phyloP scores from a whole-genome alignment of 192 early-diverging fungal genomes.

The Backusella australiensis region DNA sequence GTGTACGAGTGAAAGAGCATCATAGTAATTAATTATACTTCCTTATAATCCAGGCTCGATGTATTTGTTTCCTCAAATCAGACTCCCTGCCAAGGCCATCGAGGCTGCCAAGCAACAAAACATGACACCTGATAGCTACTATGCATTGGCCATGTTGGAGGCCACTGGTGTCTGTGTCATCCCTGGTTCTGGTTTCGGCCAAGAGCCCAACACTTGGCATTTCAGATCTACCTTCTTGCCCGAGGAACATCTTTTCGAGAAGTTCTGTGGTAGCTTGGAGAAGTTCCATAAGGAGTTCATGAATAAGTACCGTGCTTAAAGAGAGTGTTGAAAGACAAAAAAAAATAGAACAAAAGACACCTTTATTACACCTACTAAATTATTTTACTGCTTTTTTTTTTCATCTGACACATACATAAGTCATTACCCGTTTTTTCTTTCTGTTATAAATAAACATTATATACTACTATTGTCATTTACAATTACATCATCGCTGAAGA shows the following conservation, averaged over 20 bases:
- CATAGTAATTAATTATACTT: background rate
- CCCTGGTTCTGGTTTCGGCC: constrained; percentile 91
- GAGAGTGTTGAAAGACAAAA: background rate
- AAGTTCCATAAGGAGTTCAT: constrained; percentile 85
- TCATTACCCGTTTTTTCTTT: background rate
- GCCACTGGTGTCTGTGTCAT: constrained; percentile 97
- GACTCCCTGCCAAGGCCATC: constrained; percentile 73
- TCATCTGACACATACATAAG: background rate
- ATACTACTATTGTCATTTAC: background rate
- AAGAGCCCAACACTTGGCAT: constrained; percentile 87
- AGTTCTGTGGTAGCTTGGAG: constrained; percentile 73
- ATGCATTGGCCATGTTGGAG: constrained; percentile 90
- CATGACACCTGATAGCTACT: constrained; percentile 82
- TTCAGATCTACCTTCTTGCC: constrained; percentile 97
- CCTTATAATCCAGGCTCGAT: constrained; percentile 53
- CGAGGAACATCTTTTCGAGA: constrained; percentile 89
- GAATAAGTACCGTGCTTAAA: constrained; percentile 60
- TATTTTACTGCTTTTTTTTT: background rate
- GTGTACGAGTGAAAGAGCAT: background rate
- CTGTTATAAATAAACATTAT: background rate
- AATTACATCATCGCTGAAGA: background rate
- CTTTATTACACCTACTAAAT: background rate
- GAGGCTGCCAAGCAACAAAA: constrained; percentile 69
- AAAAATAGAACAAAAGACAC: background rate
- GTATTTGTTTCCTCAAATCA: constrained; percentile 92